Conservation (phyloP, 768 basidiomycete species). For the Russula abietina region DNA sequence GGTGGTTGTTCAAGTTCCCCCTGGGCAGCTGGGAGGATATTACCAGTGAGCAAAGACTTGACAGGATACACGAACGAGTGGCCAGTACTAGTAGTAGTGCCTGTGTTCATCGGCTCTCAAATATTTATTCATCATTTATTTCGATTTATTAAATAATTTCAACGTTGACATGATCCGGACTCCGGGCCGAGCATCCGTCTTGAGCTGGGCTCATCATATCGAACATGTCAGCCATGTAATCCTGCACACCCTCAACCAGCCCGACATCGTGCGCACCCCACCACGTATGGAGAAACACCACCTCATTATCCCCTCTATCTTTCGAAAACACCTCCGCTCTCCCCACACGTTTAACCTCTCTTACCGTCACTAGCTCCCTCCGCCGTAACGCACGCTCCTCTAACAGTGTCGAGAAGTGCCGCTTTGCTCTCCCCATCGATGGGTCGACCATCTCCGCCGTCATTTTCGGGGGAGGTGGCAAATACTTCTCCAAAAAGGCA, state of each 20-base stretch:
- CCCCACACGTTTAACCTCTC: slow-evolving; percentile 44
- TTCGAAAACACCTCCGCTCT: slow-evolving; percentile 48
- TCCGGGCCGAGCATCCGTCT: not conserved
- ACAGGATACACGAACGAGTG: slow-evolving; percentile 34
- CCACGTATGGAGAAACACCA: slow-evolving; percentile 52
- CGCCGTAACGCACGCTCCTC: slow-evolving; percentile 38
- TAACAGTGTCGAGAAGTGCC: slow-evolving; percentile 36
- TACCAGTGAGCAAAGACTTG: slow-evolving; percentile 32
- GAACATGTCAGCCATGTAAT: slow-evolving; percentile 38
- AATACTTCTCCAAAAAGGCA: slow-evolving; percentile 53
- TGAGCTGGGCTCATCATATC: no score
- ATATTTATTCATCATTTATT: not conserved
- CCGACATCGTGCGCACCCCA: slow-evolving; percentile 59
- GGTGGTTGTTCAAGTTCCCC: not conserved
- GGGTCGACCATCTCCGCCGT: slow-evolving; percentile 28
- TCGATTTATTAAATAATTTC: not conserved
- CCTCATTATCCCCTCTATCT: slow-evolving; percentile 35
- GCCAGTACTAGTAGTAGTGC: no score
- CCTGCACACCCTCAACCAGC: slow-evolving; percentile 62
- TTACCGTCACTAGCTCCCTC: slow-evolving; percentile 41
- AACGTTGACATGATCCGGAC: not conserved
- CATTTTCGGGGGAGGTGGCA: slow-evolving; percentile 41
- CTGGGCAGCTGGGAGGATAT: not conserved
- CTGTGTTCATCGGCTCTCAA: not conserved
- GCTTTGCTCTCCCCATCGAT: slow-evolving; percentile 39